phyloP scores from a whole-genome alignment of 2,329 filamentous ascomycete genomes.

The Ophiocordyceps sinensis region DNA sequence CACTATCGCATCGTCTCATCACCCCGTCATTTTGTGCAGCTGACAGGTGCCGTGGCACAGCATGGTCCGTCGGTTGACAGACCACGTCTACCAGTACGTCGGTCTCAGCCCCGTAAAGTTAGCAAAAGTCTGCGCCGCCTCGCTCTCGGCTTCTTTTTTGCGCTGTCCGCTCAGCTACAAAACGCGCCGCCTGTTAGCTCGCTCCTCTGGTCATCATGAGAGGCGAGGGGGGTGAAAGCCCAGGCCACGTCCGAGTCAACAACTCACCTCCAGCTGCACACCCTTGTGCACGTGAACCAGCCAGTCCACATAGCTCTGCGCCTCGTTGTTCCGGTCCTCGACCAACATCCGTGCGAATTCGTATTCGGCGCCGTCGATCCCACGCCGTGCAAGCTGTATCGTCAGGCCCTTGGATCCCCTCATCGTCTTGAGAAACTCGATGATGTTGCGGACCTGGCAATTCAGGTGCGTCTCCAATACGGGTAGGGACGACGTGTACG shows the following conservation, averaged over 20 bases:
- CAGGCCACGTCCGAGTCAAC: slow-evolving; percentile 3
- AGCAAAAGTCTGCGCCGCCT: slow-evolving; percentile 27
- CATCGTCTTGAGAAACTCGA: slow-evolving; percentile 70
- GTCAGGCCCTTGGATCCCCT: slow-evolving; percentile 79
- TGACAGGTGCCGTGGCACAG: not conserved
- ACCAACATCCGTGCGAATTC: slow-evolving; percentile 86
- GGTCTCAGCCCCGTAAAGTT: slow-evolving; percentile 46
- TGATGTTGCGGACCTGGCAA: slow-evolving; percentile 83
- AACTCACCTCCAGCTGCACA: slow-evolving; percentile 72
- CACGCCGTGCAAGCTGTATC: slow-evolving; percentile 82
- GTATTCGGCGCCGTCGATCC: slow-evolving; percentile 86
- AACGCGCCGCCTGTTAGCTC: slow-evolving; percentile 5
- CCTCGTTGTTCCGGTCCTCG: slow-evolving; percentile 94
- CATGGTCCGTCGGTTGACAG: not conserved
- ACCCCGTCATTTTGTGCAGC: not conserved
- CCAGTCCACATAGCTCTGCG: slow-evolving; percentile 97
- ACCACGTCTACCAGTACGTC: slow-evolving; percentile 33
- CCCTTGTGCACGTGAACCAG: slow-evolving; percentile 86
- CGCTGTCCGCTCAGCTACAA: slow-evolving; percentile 51
- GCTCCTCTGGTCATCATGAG: not conserved
- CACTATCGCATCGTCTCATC: not conserved
- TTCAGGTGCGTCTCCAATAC: slow-evolving; percentile 85
- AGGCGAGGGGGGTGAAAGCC: not conserved
- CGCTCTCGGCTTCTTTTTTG: slow-evolving; percentile 50
- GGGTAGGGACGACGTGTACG: slow-evolving; percentile 67